A percentile compares a stretch with the other conserved stretches of the same genome.
These are phyloP conservation scores for Leptodermis oblonga DNA, from an alignment of 257 asterid genomes.

Conservation along the genomic window DNA sequence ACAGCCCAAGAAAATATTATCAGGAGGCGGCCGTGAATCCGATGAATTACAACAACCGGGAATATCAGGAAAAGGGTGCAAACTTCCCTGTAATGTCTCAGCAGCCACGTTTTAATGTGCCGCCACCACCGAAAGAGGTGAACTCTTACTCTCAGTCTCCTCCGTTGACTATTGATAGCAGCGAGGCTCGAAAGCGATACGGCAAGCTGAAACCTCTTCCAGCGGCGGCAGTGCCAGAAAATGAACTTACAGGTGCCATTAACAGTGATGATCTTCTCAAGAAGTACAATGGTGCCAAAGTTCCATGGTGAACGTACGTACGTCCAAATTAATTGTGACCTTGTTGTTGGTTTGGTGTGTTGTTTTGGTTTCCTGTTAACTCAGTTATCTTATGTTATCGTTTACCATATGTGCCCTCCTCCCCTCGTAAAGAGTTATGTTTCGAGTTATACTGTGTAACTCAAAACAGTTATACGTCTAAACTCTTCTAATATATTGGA, in stretches of 20 bases:
- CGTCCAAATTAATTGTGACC: neutral
- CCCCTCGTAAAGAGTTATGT: too few species aligned
- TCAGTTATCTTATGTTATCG: neutral
- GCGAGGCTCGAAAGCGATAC: constrained; percentile 17
- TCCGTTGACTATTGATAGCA: constrained; percentile 22
- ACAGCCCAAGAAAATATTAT: neutral
- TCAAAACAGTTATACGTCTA: too few species aligned
- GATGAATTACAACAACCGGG: too few species aligned
- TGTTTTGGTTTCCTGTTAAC: neutral
- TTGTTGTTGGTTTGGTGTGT: neutral
- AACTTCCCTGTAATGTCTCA: neutral
- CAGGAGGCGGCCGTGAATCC: too few species aligned
- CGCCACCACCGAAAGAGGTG: constrained; percentile 13
- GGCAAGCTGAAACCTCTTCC: constrained; percentile 6
- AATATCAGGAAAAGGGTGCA: too few species aligned
- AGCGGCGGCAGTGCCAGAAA: neutral
- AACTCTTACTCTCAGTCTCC: neutral
- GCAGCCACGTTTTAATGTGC: constrained; percentile 7
- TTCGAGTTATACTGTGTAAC: too few species aligned
- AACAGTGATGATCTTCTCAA: constrained; percentile 15
- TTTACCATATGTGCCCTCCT: too few species aligned
- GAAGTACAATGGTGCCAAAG: constrained; percentile 24
- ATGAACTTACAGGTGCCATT: neutral
- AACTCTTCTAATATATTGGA: too few species aligned
- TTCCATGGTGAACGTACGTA: constrained; percentile 12